Evolutionary conservation across 108 stramenopile genomes (phyloP), one percentile per base, ranked within the genome.

Genomic region (Nannochloropsis gaditana): DNA sequence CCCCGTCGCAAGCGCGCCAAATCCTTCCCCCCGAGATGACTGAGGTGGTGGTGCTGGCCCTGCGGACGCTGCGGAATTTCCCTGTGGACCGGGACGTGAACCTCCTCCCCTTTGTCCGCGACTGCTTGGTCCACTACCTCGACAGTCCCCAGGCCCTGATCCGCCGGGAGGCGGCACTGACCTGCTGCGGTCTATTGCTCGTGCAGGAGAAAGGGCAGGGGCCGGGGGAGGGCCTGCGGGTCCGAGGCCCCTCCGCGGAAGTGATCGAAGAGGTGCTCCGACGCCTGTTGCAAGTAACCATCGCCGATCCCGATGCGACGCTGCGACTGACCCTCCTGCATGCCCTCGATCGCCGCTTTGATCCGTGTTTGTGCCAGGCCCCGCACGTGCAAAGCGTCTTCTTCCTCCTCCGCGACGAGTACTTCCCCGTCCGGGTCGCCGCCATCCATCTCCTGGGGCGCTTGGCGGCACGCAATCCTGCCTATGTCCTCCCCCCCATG

Each of bases 361-460:
- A 97, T 86, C 84, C 92, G 11, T 93, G 94, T 83, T 90, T 99
- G 11, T 93, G 90, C 44, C 96, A 94, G 83, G 80, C 92, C 2
- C 93, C 95, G 81, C 93, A 95, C 87, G 87, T 97, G 1, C 90
- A 93, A 79, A 85, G 93, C 21, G 86, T 99, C 9, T 94, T 95
- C 85, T 86, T 97, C 45, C 82, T 97, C 41, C 86, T 97, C 0
- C 93, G 95, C 88, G 98, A 99, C 87, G 96, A 96, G 86, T 84
- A 89, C 21, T 88, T 96, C 44, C 92, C 90, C 9, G 92, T 96
- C 19, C 91, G 95, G 80, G 91, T 95, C 19, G 93, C 93, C 43
- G 94, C 94, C 43, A 90, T 99, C 79, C 89, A 89, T 43, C 84
- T 97, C 43, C 89, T 97, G 42, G 96, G 97, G 2, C 89, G 96